Base-by-base conservation (phyloP, 192 early-diverging fungal species). In the Dissophora globulifera region DNA sequence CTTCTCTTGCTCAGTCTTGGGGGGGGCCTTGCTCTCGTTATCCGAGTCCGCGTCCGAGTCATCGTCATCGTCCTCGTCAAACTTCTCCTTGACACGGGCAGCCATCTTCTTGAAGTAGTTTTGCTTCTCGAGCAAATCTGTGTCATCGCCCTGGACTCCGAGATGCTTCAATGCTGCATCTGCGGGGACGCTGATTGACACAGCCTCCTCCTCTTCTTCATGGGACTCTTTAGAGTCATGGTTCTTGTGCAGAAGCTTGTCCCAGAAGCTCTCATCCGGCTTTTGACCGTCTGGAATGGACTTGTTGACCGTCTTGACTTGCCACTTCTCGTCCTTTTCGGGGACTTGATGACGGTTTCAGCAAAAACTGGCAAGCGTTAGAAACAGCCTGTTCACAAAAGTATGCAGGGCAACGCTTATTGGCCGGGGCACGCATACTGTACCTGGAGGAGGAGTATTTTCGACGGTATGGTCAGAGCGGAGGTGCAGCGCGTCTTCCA, bases 241-340 rank as follows among this genome's bases (percentile, higher is more conserved):
- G n/a, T 33, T 16, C 43, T 62, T 58, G 50, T 66, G 62, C 32
- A 59, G 31, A 26, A 75, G 49, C 45, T 65, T 66, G 35, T 75
- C 71, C 71, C 71, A 75, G 57, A 75, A 65, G 32, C 43, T 58
- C 9, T 29, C 62, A 22, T 75, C 71, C 16, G 58, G 40, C 22
- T 58, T 20, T 35, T 75, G 27, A 17, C 50, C 71, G 19, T 35
- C 29, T 13, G 71, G 71, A 3, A 60, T 27, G 1, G 71, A 40
- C 50, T 75, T 75, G 57, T 75, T 62, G 22, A 75, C 53, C 15
- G 71, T 75, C 42, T 66, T 75, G 62, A 75, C 71, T 48, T 52
- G 27, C 71, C 71, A 75, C 49, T 60, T 65, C 16, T 75, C 71
- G 40, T 75, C 71, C 57, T 75, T 75, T 27, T 54, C 55, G 11